Percentiles rank a stretch among this genome's conserved stretches.
Conservation (phyloP, 139 green algal genomes). For the Raphidocelis subcapitata region DNA sequence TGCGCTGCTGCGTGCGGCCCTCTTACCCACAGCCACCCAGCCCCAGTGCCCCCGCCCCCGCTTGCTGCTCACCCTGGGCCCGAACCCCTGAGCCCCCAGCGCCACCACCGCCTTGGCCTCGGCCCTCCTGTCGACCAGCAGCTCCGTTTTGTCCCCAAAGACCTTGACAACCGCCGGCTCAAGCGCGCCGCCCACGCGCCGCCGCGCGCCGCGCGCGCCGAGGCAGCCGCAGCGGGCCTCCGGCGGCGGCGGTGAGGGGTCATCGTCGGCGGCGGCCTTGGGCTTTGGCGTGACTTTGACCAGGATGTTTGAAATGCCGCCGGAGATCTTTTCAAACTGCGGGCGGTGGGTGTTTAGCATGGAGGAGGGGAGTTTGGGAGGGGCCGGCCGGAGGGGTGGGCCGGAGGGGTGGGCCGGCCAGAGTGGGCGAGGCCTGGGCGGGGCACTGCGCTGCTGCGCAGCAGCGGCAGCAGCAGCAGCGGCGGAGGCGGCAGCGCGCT, state of each 20-base stretch:
- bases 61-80: slow-evolving; percentile 67
- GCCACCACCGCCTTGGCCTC: slow-evolving; percentile 62
- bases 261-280: neutral
- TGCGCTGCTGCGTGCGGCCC: too few species aligned
- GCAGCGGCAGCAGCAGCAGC: too few species aligned
- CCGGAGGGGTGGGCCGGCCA: too few species aligned
- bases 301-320: slow-evolving; percentile 89
- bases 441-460: too few species aligned
- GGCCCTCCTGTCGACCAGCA: slow-evolving; percentile 74
- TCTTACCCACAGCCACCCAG: too few species aligned
- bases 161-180: slow-evolving; percentile 76
- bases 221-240: too few species aligned
- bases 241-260: neutral
- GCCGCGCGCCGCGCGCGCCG: too few species aligned
- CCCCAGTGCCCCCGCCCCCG: too few species aligned
- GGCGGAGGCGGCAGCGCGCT: too few species aligned
- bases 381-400: too few species aligned
- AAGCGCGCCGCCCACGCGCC: neutral
- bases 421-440: too few species aligned
- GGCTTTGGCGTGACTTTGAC: slow-evolving; percentile 52
- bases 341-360: neutral
- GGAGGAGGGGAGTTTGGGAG: too few species aligned
- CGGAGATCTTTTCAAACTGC: slow-evolving; percentile 68
- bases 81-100: slow-evolving; percentile 73
- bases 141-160: slow-evolving; percentile 89